These are phyloP conservation scores for Rubroboletus satanas DNA, from an alignment of 768 basidiomycete species.

Conservation along the genomic window DNA sequence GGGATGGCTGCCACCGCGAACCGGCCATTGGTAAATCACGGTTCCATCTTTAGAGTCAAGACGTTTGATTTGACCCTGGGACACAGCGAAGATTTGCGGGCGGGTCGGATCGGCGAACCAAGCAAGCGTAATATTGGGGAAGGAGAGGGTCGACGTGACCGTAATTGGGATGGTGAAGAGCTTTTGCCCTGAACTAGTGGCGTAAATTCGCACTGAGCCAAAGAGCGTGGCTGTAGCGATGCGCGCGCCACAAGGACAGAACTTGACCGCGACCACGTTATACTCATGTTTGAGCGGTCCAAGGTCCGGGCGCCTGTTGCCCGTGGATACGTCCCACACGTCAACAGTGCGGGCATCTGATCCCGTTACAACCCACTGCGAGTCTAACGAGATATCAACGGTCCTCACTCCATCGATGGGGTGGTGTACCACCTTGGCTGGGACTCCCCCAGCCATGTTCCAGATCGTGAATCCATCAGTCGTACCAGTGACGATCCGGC, in stretches of 20 bases:
- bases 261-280: constrained; percentile 16
- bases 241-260: constrained; percentile 17
- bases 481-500: constrained; percentile 5
- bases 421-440: neutral
- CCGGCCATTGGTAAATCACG: constrained; percentile 12
- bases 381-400: constrained; percentile 17
- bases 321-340: constrained; percentile 16
- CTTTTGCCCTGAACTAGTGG: constrained; percentile 7
- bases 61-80: constrained; percentile 19
- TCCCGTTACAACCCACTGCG: constrained; percentile 18
- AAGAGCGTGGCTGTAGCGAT: constrained; percentile 19
- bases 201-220: constrained; percentile 17
- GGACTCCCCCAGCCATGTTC: neutral
- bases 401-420: constrained; percentile 9
- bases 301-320: neutral
- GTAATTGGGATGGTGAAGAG: constrained; percentile 14
- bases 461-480: constrained; percentile 13
- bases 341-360: constrained; percentile 11
- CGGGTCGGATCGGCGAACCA: constrained; percentile 5
- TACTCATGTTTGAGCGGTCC: constrained; percentile 15
- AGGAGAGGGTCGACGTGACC: constrained; percentile 2
- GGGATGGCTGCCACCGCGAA: constrained; percentile 5
- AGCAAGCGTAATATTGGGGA: constrained; percentile 2
- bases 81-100: constrained; percentile 12
- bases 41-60: constrained; percentile 13